Percentiles rank a stretch among this genome's conserved stretches.
These are phyloP conservation scores for Blastobotrys parvus DNA, from an alignment of 805 yeast genomes.

Conservation along the genomic window DNA sequence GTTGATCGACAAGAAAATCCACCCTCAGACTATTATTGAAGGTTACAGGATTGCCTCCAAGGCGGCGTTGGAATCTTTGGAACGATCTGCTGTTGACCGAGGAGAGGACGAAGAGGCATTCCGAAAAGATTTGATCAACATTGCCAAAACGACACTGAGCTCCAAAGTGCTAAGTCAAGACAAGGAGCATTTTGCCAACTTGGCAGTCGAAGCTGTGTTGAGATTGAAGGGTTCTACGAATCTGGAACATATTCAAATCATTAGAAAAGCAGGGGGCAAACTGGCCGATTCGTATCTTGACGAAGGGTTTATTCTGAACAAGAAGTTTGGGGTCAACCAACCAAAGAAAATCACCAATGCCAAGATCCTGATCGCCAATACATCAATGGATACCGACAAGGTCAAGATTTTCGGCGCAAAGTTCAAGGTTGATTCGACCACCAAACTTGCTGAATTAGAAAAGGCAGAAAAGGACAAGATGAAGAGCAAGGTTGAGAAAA, in stretches of 20 bases:
- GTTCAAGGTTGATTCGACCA: slow-evolving; percentile 90
- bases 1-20: slow-evolving; percentile 84
- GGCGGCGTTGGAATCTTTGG: slow-evolving; percentile 79
- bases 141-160: slow-evolving; percentile 88
- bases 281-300: slow-evolving; percentile 87
- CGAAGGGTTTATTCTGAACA: slow-evolving; percentile 89
- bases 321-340: slow-evolving; percentile 90
- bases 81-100: slow-evolving; percentile 67
- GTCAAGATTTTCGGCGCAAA: slow-evolving; percentile 97
- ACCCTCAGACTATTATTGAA: slow-evolving; percentile 95
- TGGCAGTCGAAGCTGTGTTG: slow-evolving; percentile 91
- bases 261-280: slow-evolving; percentile 90
- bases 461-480: slow-evolving; percentile 90
- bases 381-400: slow-evolving; percentile 90
- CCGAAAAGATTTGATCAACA: slow-evolving; percentile 69
- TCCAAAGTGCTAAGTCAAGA: slow-evolving; percentile 94
- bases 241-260: slow-evolving; percentile 85
- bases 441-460: slow-evolving; percentile 88
- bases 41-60: slow-evolving; percentile 85
- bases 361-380: slow-evolving; percentile 84
- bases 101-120: slow-evolving; percentile 49
- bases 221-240: slow-evolving; percentile 81
- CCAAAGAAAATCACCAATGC: slow-evolving; percentile 80
- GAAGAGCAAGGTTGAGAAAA: slow-evolving; percentile 82
- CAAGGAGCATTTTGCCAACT: slow-evolving; percentile 75